Base-by-base conservation (phyloP, 2,329 filamentous ascomycete genomes). In the Exophiala bonariae region DNA sequence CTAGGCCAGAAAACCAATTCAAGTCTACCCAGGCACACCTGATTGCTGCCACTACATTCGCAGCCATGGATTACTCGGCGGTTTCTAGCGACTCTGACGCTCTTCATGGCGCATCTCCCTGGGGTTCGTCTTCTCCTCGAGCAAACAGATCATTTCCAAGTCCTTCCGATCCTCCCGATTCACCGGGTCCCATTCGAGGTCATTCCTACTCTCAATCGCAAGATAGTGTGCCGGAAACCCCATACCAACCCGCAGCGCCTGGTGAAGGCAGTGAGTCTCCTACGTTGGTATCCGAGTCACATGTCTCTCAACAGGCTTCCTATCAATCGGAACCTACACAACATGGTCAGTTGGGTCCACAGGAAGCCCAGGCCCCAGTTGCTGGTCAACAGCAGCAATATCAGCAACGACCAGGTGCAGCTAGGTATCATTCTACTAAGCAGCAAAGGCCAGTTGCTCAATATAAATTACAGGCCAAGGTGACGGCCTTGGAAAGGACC, bases 391-490 rank as follows among this genome's bases (percentile, higher is more conserved):
- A 66, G 34, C 63, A 67, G 41, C 68, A 67, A 37, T 60, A 66
- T 30, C 64, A 65, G 34, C 68, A 64, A 44, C 56, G 60, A 39
- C 50, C 52, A 11, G 56, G 60, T 20, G 71, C 76, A 32, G 72
- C 74, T 46, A 71, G 74, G 60, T 77, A 79, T 56, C 73, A 76
- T 52, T 65, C 64, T 11, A 56, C 66, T 41, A 64, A 64, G 35
- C 69, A 63, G 26, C 62, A 71, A 38, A 65, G 66, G 66, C 72
- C 80, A 34, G 79, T 81, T 44, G 85, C 87, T 20, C 81, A 86
- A 52, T 91, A 87, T 69, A 92, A 89, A 69, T 79, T 99, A 30
- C 90, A 96, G 66, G 90, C 87, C 36, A 99, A 97, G 74, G 90
- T 99, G 55, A 96, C 91, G 1, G 90, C 87, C 2, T 75, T 99